Evolutionary conservation across 2,329 filamentous ascomycete genomes (phyloP), one percentile per base, ranked within the genome.

Genomic region (Sclerotinia sclerotiorum): DNA sequence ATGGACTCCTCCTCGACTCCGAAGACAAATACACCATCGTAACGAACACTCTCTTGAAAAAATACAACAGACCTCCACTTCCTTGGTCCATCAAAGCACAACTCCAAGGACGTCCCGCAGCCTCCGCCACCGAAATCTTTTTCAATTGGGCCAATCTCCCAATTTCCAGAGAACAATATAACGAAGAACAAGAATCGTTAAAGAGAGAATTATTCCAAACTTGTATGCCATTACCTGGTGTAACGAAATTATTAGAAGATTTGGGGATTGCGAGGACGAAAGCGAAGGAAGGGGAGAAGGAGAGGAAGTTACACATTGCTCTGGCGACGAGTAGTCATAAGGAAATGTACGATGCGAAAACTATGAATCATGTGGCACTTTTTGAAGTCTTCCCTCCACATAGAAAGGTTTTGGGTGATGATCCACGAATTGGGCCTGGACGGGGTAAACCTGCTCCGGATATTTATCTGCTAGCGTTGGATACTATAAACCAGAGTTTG

Each of bases 21-120:
- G 95, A 98, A 82, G 95, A 98, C 77, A 74, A 97, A 68, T 98
- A 98, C 83, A 95, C 93, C 0, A 78, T 86, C 35, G 90, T 91
- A 80, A 90, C 93, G 70, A 97, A 99, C 81, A 83, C 87, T 32
- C 86, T 98, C 49, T 88, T 99, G 51, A 83, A 84, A 68, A 88
- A 90, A 77, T 92, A 95, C 79, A 86, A 84, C 75, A 88, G 87
- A 62, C 90, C 92, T 0, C 78, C 82, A 19, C 83, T 98, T n/a
- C 94, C 95, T 0, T 98, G 95, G 95, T 88, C 87, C 70, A 88
- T 99, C 81, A 98, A 98, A 83, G 94, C 95, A 13, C 90, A 93
- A 79, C 83, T 98, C 19, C 70, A 77, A 74, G 77, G 77, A 29
- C 73, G 76, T 1, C 76, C 77, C 2, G 76, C 73, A 11, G 68